Conservation (phyloP, 1,139 yeast species). For the Lodderomyces metapsilosis region DNA sequence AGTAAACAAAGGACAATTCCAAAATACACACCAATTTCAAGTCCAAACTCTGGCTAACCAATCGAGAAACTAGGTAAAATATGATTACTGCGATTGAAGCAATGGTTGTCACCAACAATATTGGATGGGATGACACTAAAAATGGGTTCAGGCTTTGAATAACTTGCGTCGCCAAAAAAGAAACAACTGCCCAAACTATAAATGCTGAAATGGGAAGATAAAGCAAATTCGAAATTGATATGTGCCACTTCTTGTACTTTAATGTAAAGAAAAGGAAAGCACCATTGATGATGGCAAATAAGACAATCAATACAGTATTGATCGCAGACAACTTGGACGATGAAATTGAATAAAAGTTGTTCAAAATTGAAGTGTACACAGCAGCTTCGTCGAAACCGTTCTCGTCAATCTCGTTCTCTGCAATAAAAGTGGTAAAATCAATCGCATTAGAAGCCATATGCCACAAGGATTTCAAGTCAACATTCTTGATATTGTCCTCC, state of each 20-base stretch:
- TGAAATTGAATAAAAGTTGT: slow-evolving; percentile 56
- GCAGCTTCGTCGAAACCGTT: slow-evolving; percentile 42
- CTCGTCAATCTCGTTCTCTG: slow-evolving; percentile 37
- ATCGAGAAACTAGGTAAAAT: slow-evolving; percentile 55
- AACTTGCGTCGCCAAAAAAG: slow-evolving; percentile 27
- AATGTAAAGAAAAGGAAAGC: slow-evolving; percentile 48
- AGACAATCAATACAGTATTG: slow-evolving; percentile 50
- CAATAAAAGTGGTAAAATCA: slow-evolving; percentile 49
- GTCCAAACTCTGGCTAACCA: slow-evolving; percentile 40
- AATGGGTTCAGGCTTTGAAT: slow-evolving; percentile 48
- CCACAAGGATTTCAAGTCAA: slow-evolving; percentile 68
- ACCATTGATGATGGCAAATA: slow-evolving; percentile 54
- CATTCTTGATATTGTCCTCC: slow-evolving; percentile 65
- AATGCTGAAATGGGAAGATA: slow-evolving; percentile 49
- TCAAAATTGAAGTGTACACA: slow-evolving; percentile 61
- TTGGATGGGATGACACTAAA: slow-evolving; percentile 56
- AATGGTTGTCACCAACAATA: slow-evolving; percentile 33
- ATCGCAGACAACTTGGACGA: slow-evolving; percentile 43
- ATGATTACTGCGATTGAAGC: slow-evolving; percentile 50
- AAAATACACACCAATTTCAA: slow-evolving; percentile 60
- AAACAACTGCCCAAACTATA: slow-evolving; percentile 35
- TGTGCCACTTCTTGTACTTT: slow-evolving; percentile 50
- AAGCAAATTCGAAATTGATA: slow-evolving; percentile 38
- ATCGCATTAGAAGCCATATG: slow-evolving; percentile 76
- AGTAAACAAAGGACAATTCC: slow-evolving; percentile 53